phyloP scores from a whole-genome alignment of 2,329 filamentous ascomycete genomes.

The Ceratocystis alfenasii region DNA sequence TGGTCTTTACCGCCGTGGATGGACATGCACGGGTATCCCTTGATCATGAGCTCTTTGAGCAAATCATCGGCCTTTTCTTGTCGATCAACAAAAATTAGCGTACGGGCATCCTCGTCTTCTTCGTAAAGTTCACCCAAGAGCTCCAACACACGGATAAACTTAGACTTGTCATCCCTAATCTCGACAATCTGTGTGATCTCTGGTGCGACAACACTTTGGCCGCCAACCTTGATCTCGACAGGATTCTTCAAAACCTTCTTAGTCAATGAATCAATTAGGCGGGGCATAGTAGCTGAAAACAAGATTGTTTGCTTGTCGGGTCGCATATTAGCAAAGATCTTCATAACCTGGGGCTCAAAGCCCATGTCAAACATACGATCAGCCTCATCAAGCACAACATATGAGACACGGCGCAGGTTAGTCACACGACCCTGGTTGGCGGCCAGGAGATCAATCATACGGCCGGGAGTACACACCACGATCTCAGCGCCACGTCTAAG shows the following conservation, averaged over 20 bases:
- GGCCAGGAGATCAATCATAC: constrained; percentile 87
- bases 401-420: constrained; percentile 77
- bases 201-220: constrained; percentile 72
- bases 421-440: constrained; percentile 92
- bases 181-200: constrained; percentile 92
- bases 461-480: constrained; percentile 85
- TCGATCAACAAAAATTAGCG: constrained; percentile 81
- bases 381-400: constrained; percentile 91
- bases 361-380: constrained; percentile 99
- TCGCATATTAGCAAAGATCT: constrained; percentile 82
- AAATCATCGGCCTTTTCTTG: constrained; percentile 81
- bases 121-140: constrained; percentile 79
- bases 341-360: constrained; percentile 96
- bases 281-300: constrained; percentile 92
- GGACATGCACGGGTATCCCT: constrained; percentile 82
- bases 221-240: constrained; percentile 85
- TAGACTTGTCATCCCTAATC: constrained; percentile 66
- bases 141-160: constrained; percentile 74
- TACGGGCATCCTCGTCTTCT: constrained; percentile 76
- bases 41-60: constrained; percentile 64
- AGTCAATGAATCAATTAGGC: constrained; percentile 80
- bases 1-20: constrained; percentile 93
- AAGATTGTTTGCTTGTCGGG: constrained; percentile 88
- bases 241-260: constrained; percentile 78
- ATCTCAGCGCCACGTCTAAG: constrained; percentile 92